Evolutionary conservation across 768 basidiomycete genomes (phyloP).

Genomic region (Kwoniella europaea): DNA sequence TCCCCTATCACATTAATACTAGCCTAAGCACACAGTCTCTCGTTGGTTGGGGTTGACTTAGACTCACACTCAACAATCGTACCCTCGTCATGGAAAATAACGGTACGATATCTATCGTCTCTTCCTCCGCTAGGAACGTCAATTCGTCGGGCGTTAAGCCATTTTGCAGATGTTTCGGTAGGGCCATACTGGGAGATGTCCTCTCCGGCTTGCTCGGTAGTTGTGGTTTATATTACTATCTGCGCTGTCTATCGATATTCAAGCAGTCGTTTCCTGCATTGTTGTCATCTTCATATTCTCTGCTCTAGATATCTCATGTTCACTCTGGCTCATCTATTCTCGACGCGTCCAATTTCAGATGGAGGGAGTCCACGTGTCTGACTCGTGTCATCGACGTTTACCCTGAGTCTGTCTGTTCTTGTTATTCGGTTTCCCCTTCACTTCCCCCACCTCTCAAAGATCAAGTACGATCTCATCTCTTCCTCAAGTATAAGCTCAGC

Average conservation of each 20-base stretch:
- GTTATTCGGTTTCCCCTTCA: background rate
- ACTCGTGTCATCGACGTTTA: background rate
- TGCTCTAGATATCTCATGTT: background rate
- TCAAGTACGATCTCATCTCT: background rate
- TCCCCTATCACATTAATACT: constrained; percentile 65
- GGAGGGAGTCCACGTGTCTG: background rate
- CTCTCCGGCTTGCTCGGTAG: no score
- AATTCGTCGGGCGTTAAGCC: constrained; percentile 83
- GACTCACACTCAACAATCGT: constrained; percentile 80
- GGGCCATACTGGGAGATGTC: constrained; percentile 65
- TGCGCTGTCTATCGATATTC: no score
- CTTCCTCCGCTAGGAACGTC: constrained; percentile 83
- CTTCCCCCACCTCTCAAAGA: no score
- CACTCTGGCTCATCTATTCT: background rate
- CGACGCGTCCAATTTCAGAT: background rate
- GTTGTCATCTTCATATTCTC: background rate
- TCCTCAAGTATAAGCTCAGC: background rate
- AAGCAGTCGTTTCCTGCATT: background rate
- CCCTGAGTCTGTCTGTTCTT: background rate
- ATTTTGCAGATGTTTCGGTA: constrained; percentile 71
- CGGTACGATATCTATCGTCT: constrained; percentile 83
- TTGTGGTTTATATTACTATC: no score
- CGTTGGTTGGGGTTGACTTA: no score
- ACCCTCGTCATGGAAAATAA: constrained; percentile 88
- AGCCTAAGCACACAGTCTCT: no score